Base-by-base conservation (phyloP, 2,329 filamentous ascomycete genomes). In the Tolypocladium guangdongense region DNA sequence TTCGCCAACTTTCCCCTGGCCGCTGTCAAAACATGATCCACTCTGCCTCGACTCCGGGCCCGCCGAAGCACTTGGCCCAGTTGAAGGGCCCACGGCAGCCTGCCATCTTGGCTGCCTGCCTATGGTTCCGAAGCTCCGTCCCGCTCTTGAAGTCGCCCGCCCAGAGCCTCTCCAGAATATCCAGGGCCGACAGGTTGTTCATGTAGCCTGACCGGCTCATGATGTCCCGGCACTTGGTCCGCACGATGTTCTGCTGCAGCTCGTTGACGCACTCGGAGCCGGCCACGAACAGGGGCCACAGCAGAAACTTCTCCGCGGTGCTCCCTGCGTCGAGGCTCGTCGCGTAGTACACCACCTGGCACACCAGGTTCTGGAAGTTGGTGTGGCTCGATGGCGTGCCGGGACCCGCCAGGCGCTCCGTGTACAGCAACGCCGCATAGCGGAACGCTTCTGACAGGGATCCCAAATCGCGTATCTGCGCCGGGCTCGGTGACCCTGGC, bases 261-360 rank as follows among this genome's bases (percentile, higher is more conserved):
- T 88, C 83, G 59, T 89, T 86, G 57, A 93, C 86, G 62, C 90
- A 95, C 72, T 96, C 92, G 24, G 88, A 90, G 22, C 91, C 91
- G 1, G 87, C 84, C 51, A 96, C 86, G 66, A 96, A 96, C 3
- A 96, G 78, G 3, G 92, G 91, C 92, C 91, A 96, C 10, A 96
- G 81, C 11, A 96, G 73, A 66, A 95, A 96, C 65, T 96, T 95
- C 69, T 95, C 87, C 38, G 86, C 84, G 49, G 78, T 80, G 62
- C 81, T 83, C 41, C 80, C 86, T 3, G 84, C 78, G 57, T 88
- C 84, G 38, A 96, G 83, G 52, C 84, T 85, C 7, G 84, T 86
- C 54, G 93, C 88, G 70, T 95, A 92, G 69, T 84, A 87, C 41
- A 96, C 80, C 1, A 91, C 87, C 59, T 89, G 84, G 63, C 83